These are phyloP conservation scores for Leishmania amazonensis DNA, from an alignment of 208 protist species.

Conservation along the genomic window DNA sequence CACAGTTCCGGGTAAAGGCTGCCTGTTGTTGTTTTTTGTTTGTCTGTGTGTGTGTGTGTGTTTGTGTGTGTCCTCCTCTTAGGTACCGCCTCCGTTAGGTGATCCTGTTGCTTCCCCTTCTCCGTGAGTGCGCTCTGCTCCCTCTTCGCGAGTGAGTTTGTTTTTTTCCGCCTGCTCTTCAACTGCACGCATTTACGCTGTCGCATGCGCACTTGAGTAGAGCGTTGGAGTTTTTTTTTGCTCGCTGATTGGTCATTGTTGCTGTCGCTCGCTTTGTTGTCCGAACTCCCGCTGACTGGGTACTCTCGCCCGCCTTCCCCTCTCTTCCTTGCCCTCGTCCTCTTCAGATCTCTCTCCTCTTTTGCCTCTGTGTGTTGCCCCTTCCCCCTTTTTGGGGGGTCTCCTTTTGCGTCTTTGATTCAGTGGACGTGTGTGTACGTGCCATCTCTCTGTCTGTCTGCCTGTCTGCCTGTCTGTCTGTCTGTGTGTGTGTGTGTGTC, in stretches of 20 bases:
- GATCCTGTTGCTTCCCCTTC: background rate
- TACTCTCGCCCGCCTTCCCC: background rate
- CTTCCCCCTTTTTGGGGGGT: background rate
- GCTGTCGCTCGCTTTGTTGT: background rate
- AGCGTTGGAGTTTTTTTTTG: background rate
- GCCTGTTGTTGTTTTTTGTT: constrained; percentile 2
- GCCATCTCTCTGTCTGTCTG: background rate
- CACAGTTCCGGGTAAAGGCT: constrained; percentile 1
- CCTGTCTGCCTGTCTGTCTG: background rate
- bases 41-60: background rate
- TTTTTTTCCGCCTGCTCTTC: background rate
- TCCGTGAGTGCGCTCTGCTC: background rate
- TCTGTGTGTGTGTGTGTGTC: background rate
- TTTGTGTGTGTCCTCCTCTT: background rate
- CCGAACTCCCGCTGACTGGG: background rate
- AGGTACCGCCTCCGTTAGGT: background rate
- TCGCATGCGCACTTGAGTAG: background rate
- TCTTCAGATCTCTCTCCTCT: background rate
- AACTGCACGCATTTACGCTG: background rate
- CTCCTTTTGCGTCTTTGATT: background rate
- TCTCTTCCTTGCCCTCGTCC: background rate
- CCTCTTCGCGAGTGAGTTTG: background rate
- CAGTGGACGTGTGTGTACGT: background rate
- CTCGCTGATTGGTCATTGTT: background rate
- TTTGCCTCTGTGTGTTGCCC: background rate